A percentile compares a stretch with the other conserved stretches of the same genome.
Evolutionary conservation across 768 basidiomycete genomes (phyloP).

Genomic region (Cyclocybe aegerita): DNA sequence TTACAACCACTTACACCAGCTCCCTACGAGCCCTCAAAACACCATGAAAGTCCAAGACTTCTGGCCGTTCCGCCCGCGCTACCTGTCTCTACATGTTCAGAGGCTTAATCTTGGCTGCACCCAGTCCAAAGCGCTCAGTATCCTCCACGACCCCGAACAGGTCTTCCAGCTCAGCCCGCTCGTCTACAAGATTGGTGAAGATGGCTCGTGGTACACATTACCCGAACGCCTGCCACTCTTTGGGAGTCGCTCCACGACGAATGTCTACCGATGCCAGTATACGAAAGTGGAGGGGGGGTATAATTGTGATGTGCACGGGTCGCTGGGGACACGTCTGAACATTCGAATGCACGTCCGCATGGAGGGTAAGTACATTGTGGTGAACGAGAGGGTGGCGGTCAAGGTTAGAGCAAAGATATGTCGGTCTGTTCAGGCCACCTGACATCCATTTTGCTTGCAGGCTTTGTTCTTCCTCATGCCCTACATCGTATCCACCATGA

Average conservation of each 20-base stretch:
- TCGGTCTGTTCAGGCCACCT: not conserved
- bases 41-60: conserved; percentile 11
- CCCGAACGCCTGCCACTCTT: conserved; percentile 26
- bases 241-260: conserved; percentile 22
- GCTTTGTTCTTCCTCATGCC: conserved; percentile 33
- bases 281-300: conserved; percentile 15
- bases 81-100: conserved; percentile 22
- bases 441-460: conserved; percentile 15
- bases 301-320: conserved; percentile 17
- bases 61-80: conserved; percentile 30
- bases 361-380: conserved; percentile 13
- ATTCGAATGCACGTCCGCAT: conserved; percentile 13
- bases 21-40: not conserved
- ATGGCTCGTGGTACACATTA: conserved; percentile 27
- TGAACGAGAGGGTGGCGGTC: conserved; percentile 27
- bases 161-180: conserved; percentile 30
- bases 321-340: conserved; percentile 16
- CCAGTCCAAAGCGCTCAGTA: conserved; percentile 15
- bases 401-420: conserved; percentile 21
- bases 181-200: conserved; percentile 21
- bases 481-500: conserved; percentile 29
- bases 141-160: conserved; percentile 32
- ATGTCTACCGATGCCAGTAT: conserved; percentile 16
- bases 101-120: too few relatives aligned
- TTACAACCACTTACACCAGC: not conserved